These are phyloP conservation scores for Pouteria campechiana DNA, from an alignment of 179 eudicot species.

Conservation along the genomic window DNA sequence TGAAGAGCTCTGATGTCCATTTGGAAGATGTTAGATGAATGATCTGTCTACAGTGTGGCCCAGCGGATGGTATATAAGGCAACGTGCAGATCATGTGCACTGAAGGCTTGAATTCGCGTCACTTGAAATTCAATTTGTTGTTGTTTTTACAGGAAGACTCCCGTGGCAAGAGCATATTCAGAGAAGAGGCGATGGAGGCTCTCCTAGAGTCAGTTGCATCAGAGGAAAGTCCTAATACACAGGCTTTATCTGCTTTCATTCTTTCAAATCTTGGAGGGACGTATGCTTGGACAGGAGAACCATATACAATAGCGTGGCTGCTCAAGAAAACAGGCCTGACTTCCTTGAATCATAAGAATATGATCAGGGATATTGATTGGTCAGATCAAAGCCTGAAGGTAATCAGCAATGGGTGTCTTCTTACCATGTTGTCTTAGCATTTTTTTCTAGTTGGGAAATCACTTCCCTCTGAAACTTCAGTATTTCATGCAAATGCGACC, in stretches of 20 bases:
- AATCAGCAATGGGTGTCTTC: slow-evolving; percentile 1
- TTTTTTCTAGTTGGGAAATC: too few relatives aligned
- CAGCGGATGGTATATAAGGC: too few relatives aligned
- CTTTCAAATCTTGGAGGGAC: slow-evolving; percentile 52
- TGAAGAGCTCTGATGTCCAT: too few relatives aligned
- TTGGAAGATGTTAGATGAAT: too few relatives aligned
- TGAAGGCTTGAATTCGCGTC: too few relatives aligned
- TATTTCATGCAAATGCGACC: too few relatives aligned
- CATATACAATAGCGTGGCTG: slow-evolving; percentile 42
- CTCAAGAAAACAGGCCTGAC: slow-evolving; percentile 42
- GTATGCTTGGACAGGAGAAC: slow-evolving; percentile 43
- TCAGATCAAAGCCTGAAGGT: slow-evolving; percentile 34
- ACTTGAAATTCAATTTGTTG: too few relatives aligned
- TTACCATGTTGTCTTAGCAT: too few relatives aligned
- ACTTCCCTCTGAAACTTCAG: too few relatives aligned
- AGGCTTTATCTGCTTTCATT: slow-evolving; percentile 32
- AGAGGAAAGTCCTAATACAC: slow-evolving; percentile 17
- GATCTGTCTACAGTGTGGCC: too few relatives aligned
- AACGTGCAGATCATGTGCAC: too few relatives aligned
- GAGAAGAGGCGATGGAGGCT: slow-evolving; percentile 24
- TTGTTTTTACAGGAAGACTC: slow-evolving; percentile 40
- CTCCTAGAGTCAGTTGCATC: slow-evolving; percentile 21
- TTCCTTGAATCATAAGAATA: slow-evolving; percentile 26
- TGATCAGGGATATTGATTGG: slow-evolving; percentile 33
- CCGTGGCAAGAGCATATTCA: slow-evolving; percentile 13